Percentiles rank a stretch among this genome's conserved stretches.
phyloP scores from a whole-genome alignment of 495 filamentous ascomycete species.

The Cercophora sp. region DNA sequence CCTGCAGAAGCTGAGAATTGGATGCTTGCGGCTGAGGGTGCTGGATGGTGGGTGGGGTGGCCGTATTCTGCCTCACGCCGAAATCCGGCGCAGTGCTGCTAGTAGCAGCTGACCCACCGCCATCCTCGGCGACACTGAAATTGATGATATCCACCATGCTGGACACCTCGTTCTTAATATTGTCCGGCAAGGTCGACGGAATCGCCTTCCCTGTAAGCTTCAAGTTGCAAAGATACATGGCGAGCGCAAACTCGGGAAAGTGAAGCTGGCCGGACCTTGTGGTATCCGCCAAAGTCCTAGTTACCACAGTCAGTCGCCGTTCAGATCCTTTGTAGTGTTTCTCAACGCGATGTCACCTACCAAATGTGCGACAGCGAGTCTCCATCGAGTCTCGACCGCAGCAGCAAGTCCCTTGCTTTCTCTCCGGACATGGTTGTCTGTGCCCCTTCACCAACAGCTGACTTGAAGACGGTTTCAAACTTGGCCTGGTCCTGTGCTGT shows the following conservation, averaged over 20 bases:
- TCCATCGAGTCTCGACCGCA: conserved; percentile 82
- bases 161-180: conserved; percentile 91
- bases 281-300: conserved; percentile 89
- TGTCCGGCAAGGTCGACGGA: conserved; percentile 72
- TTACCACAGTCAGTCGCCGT: conserved; percentile 1
- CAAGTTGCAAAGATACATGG: conserved; percentile 98
- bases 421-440: conserved; percentile 86
- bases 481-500: conserved; percentile 93
- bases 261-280: conserved; percentile 94
- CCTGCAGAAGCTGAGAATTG: conserved; percentile 68
- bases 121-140: conserved; percentile 81
- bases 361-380: conserved; percentile 83
- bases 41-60: conserved; percentile 68
- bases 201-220: conserved; percentile 82
- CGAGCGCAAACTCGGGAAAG: conserved; percentile 96
- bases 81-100: conserved; percentile 78
- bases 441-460: conserved; percentile 72
- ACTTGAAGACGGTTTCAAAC: conserved; percentile 98
- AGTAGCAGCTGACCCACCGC: conserved; percentile 37
- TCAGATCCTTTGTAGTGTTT: neutral
- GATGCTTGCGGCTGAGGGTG: conserved; percentile 81
- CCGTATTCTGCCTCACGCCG: conserved; percentile 57
- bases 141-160: conserved; percentile 99
- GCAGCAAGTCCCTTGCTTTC: conserved; percentile 79
- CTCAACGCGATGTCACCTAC: conserved; percentile 39